Base-by-base conservation (phyloP, 176 grass and related monocot genomes). In the Carex parvula region DNA sequence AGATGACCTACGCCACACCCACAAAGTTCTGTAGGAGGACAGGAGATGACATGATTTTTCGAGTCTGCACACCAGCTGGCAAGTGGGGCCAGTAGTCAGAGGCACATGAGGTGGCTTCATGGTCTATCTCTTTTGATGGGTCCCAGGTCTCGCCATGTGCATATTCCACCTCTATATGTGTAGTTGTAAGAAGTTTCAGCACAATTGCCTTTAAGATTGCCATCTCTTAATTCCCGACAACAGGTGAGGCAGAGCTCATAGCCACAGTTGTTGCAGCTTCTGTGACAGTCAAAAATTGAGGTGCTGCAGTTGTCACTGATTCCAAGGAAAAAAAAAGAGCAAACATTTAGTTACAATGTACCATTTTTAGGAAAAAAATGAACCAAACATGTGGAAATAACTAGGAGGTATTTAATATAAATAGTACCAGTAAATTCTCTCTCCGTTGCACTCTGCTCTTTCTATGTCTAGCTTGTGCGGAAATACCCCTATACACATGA, bases 271-370 rank as follows among this genome's bases (percentile, higher is more conserved):
- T 71, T 77, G 67, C 95, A 98, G 50, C 90, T 94, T 93, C 94
- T 89, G 79, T 98, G 95, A n/a, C 88, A 90, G 85, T 98, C 90
- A 71, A 90, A 73, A 53, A 94, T 94, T 32, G 92, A 97, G 66
- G 92, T 97, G 82, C 29, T 94, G 63, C 95, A 94, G 4, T 62
- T 87, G 70, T 91, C 53, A 66, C 95, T 93, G 87, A 22, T 82
- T 48, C 20, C 11, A 82, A 42, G 33, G 24, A 24, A 6, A 53
- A 57, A 60, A 13, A 62, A 0, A 39, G 37, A 75, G 16, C 9
- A 22, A 54, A 32, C 72, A 76, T 24, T 76, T 32, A 76, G 12
- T 76, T 76, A 54, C 32, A 9, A 76, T 32, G 4, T 76, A 75
- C 71, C 54, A 53, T 16, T 76, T 54, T 14, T 54, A 10, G 11